These are phyloP conservation scores for Syzygium syzygioides DNA, from an alignment of 441 rosid genomes.

Conservation along the genomic window DNA sequence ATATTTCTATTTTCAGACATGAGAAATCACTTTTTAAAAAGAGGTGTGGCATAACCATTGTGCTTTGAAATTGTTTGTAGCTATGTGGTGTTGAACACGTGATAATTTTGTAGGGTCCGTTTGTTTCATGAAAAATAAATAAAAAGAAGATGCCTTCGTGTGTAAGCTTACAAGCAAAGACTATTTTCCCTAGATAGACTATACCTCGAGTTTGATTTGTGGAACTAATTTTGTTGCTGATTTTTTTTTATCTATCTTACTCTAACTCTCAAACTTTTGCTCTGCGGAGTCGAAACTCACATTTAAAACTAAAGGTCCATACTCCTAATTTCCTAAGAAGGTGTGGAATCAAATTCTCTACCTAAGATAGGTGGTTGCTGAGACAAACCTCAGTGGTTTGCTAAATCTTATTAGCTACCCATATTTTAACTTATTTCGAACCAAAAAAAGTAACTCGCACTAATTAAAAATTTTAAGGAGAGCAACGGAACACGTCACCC, in stretches of 20 bases:
- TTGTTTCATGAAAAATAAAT: not conserved
- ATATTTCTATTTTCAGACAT: not conserved
- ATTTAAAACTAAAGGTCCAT: too few relatives aligned
- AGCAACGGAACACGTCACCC: not conserved
- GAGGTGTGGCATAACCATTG: not conserved
- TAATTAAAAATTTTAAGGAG: not conserved
- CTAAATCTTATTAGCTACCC: not conserved
- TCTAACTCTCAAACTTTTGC: too few relatives aligned
- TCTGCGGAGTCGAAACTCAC: too few relatives aligned
- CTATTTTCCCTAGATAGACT: not conserved
- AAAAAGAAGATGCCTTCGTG: not conserved
- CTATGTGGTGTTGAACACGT: not conserved
- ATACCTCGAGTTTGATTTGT: not conserved
- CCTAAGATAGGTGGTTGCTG: rapidly evolving
- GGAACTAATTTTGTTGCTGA: not conserved
- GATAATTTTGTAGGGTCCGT: too few relatives aligned
- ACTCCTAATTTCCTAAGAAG: too few relatives aligned
- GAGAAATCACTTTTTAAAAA: not conserved
- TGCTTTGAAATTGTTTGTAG: not conserved
- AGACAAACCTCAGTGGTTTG: too few relatives aligned
- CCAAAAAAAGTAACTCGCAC: not conserved
- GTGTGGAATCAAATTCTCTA: too few relatives aligned
- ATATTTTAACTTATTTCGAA: too few relatives aligned
- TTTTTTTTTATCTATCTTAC: not conserved
- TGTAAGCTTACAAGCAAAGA: not conserved